These are phyloP conservation scores for Daldinia sp. DNA, from an alignment of 2,329 filamentous ascomycete species.

Conservation along the genomic window DNA sequence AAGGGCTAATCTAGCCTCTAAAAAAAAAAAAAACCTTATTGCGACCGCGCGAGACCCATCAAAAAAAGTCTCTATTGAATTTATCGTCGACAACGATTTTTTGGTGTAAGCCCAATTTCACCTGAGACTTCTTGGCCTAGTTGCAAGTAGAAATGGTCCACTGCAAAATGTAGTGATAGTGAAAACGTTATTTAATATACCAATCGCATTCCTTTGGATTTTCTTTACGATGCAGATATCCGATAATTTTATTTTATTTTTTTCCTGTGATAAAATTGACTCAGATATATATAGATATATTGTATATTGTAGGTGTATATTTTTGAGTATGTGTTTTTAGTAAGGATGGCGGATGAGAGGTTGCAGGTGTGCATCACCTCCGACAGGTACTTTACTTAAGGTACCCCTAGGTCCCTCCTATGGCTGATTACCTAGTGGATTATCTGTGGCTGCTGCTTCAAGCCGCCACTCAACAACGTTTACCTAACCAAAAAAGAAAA, in stretches of 20 bases:
- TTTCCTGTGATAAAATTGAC: neutral
- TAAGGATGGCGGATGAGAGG: slow-evolving; percentile 1
- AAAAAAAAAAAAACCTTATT: slow-evolving; percentile 33
- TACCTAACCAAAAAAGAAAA: neutral
- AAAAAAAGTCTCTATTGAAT: neutral
- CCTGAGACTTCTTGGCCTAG: slow-evolving; percentile 2
- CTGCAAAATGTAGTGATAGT: too few relatives aligned
- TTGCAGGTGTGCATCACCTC: slow-evolving; percentile 5
- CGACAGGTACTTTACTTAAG: neutral
- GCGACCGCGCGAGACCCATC: slow-evolving; percentile 20
- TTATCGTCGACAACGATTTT: slow-evolving; percentile 1
- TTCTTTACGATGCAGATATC: neutral
- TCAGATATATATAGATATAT: slow-evolving; percentile 12
- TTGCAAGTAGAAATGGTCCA: neutral
- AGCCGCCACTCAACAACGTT: neutral
- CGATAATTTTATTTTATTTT: neutral
- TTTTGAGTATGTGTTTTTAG: neutral
- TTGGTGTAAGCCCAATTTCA: slow-evolving; percentile 8
- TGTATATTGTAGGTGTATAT: neutral
- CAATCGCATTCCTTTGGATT: neutral
- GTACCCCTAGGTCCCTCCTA: neutral
- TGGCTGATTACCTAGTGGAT: slow-evolving; percentile 11
- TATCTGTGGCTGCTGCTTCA: slow-evolving; percentile 17
- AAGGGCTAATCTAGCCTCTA: neutral
- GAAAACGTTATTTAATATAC: neutral